These are phyloP conservation scores for Luffa acutangula DNA, from an alignment of 306 rosid genomes.

Conservation along the genomic window DNA sequence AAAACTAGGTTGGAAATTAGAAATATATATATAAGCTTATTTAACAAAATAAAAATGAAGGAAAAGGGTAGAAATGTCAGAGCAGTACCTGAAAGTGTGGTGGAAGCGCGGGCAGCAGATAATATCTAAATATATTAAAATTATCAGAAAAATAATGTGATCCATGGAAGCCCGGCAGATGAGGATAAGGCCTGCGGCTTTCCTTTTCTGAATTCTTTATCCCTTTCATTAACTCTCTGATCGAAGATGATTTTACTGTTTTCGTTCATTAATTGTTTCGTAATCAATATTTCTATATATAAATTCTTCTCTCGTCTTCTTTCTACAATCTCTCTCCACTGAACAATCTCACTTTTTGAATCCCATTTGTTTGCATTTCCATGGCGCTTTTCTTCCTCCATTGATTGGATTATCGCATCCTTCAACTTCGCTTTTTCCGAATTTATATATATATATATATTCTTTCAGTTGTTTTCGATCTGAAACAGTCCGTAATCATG, in stretches of 20 bases:
- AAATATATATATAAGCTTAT: no score
- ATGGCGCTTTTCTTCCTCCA: background rate
- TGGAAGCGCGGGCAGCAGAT: background rate
- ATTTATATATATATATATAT: no score
- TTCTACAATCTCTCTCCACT: background rate
- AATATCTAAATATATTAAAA: background rate
- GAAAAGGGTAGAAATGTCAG: background rate
- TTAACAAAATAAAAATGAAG: background rate
- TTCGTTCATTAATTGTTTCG: background rate
- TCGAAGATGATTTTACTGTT: background rate
- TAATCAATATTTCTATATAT: background rate
- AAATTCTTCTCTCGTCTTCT: background rate
- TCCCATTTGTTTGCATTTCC: background rate
- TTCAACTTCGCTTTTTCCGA: background rate
- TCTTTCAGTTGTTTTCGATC: background rate
- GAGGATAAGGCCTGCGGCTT: conserved; percentile 3
- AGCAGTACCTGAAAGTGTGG: background rate
- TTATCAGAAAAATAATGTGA: background rate
- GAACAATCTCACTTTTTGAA: background rate
- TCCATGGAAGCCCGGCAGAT: background rate
- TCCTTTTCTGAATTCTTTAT: background rate
- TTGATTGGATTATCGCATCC: background rate
- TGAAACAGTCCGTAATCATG: conserved; percentile 1
- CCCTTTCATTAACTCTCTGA: background rate
- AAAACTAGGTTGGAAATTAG: background rate